A percentile compares a stretch with the other conserved stretches of the same genome.
These are phyloP conservation scores for Scenedesmus sp. DNA, from an alignment of 163 green algal genomes.

Conservation along the genomic window DNA sequence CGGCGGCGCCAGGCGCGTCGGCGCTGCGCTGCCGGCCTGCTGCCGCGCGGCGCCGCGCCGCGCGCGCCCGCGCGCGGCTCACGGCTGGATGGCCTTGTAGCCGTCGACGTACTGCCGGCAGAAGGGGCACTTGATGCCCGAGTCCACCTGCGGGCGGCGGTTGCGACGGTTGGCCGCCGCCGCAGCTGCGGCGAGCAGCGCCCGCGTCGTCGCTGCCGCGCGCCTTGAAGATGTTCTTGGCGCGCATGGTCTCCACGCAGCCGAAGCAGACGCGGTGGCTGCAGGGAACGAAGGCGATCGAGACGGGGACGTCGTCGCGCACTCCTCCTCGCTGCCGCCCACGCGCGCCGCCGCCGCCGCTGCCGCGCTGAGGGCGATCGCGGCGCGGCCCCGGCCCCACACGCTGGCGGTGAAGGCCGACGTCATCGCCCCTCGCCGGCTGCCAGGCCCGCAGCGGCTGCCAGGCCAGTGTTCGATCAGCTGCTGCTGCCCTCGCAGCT, in stretches of 20 bases:
- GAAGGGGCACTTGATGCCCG: constrained; percentile 69
- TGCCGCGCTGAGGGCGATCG: constrained; percentile 20
- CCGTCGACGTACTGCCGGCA: constrained; percentile 58
- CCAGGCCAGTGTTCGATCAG: too few relatives aligned
- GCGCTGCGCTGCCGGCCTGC: too few relatives aligned
- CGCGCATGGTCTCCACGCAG: constrained; percentile 64
- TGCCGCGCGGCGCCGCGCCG: too few relatives aligned
- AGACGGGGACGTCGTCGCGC: constrained; percentile 56
- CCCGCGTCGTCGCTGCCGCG: too few relatives aligned
- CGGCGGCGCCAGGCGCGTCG: neutral
- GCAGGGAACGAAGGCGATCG: constrained; percentile 56
- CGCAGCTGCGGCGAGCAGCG: too few relatives aligned
- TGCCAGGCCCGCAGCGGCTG: too few relatives aligned
- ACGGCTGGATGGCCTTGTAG: constrained; percentile 52
- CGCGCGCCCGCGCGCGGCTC: too few relatives aligned
- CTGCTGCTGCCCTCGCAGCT: too few relatives aligned
- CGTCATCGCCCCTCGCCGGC: too few relatives aligned
- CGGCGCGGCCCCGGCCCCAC: constrained; percentile 45
- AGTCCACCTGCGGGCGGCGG: too few relatives aligned
- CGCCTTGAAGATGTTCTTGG: constrained; percentile 69
- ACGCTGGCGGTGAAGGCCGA: too few relatives aligned
- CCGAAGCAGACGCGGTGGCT: constrained; percentile 59
- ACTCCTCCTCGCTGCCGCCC: constrained; percentile 56
- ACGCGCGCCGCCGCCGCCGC: constrained; percentile 10
- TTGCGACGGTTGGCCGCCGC: too few relatives aligned